These are phyloP conservation scores for Eucalyptus cloeziana DNA, from an alignment of 345 rosid genomes.

Conservation along the genomic window DNA sequence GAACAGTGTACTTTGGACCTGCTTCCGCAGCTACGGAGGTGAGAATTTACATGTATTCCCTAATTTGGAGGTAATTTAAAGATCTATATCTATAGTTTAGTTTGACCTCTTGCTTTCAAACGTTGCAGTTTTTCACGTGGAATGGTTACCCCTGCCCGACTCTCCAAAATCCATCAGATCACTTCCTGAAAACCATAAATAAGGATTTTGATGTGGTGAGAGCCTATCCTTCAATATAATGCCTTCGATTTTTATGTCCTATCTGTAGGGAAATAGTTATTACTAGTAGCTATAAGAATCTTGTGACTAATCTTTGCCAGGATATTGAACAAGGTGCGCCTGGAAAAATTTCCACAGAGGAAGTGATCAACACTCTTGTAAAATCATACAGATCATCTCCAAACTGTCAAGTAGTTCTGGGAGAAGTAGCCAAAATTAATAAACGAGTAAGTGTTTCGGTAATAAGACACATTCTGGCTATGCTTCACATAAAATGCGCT, in stretches of 20 bases:
- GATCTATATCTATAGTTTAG: not conserved
- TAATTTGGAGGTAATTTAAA: not conserved
- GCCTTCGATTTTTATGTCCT: not conserved
- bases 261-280: not conserved
- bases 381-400: slow-evolving; percentile 25
- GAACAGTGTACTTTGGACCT: slow-evolving; percentile 31
- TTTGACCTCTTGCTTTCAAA: not conserved
- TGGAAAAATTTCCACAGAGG: slow-evolving; percentile 8
- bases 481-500: not conserved
- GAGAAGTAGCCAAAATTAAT: slow-evolving; percentile 11
- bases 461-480: not conserved
- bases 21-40: slow-evolving; percentile 3
- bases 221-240: not conserved
- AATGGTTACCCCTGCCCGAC: slow-evolving; percentile 9
- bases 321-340: slow-evolving; percentile 28
- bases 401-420: slow-evolving; percentile 8
- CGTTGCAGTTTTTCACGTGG: slow-evolving; percentile 29
- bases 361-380: slow-evolving; percentile 24
- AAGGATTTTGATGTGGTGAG: slow-evolving; percentile 28
- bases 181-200: slow-evolving; percentile 22
- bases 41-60: not conserved
- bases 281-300: not conserved
- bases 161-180: not conserved
- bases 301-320: not conserved
- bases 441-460: slow-evolving; percentile 4